Base-by-base conservation (phyloP, 495 filamentous ascomycete genomes). In the Trichoderma gamsii region DNA sequence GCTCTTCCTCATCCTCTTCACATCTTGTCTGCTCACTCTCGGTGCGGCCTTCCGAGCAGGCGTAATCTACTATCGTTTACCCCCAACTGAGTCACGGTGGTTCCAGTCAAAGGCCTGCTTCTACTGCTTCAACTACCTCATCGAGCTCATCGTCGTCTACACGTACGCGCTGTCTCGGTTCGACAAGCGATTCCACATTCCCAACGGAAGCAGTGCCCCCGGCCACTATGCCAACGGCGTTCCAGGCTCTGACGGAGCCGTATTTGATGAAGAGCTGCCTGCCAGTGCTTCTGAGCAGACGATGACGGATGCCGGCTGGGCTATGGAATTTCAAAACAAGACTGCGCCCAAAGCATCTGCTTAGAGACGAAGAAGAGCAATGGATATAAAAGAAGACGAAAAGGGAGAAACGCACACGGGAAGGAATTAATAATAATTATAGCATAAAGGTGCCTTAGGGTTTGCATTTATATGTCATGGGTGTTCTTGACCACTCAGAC, bases 151-250 rank as follows among this genome's bases (percentile, higher is more conserved):
- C 4, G 85, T 94, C 15, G 83, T 94, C 2, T 77, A 77, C 11
- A 70, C 88, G 4, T 93, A 90, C 74, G 81, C 86, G 2, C 70
- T 90, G 6, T 78, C 79, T 4, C 82, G 92, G 27, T 84, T 94
- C 41, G 92, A 97, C 71, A 80, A 81, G 68, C 83, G 88, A 7
- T 96, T 96, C 75, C 79, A 85, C 69, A 80, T 97, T n/a, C 88
- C 89, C 0, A 77, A 83, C 68, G 80, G 80, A 29, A 76, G 75
- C 59, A 76, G 72, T 18, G 72, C 70, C 21, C 79, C 79, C 7
- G 80, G 79, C 0, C 73, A 81, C 66, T 82, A 81, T 66, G 77
- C 76, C 65, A 63, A 71, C 66, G 66, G 38, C 21, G 23, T 35
- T 51, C 56, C 61, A 8, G 41, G 21, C 23, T 25, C 15, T 4